Percentiles rank a stretch among this genome's conserved stretches.
Evolutionary conservation across 2,329 filamentous ascomycete species (phyloP).

Genomic region (Gliomastix tumulicola): DNA sequence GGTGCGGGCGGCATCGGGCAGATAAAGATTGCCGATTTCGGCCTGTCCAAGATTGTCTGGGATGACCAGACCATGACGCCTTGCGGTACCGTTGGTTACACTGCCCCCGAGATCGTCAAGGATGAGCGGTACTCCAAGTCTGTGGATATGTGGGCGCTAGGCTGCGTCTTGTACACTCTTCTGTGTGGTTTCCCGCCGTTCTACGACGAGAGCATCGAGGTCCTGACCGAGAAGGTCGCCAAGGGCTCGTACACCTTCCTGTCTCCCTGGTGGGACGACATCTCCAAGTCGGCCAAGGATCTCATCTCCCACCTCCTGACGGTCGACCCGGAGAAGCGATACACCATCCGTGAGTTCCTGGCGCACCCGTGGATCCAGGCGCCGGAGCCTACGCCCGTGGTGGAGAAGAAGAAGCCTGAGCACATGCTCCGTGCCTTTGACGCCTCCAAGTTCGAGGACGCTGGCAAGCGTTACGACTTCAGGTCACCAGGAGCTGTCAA

Average conservation of each 20-base stretch:
- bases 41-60: constrained; percentile 96
- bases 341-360: constrained; percentile 87
- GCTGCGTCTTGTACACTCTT: constrained; percentile 93
- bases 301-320: constrained; percentile 88
- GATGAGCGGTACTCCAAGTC: constrained; percentile 98
- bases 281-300: constrained; percentile 90
- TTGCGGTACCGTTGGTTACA: constrained; percentile 98
- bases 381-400: constrained; percentile 47
- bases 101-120: constrained; percentile 96
- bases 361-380: constrained; percentile 88
- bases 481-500: constrained; percentile 92
- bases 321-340: constrained; percentile 91
- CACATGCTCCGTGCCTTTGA: constrained; percentile 47
- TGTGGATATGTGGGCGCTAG: constrained; percentile 98
- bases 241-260: constrained; percentile 95
- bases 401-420: constrained; percentile 50
- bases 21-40: constrained; percentile 98
- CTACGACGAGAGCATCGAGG: constrained; percentile 96
- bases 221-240: constrained; percentile 95
- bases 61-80: constrained; percentile 97
- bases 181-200: constrained; percentile 97
- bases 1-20: constrained; percentile 86
- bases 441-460: constrained; percentile 41
- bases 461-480: constrained; percentile 78
- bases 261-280: constrained; percentile 99